Conservation (phyloP, 2,329 filamentous ascomycete species). For the Madurella mycetomatis region DNA sequence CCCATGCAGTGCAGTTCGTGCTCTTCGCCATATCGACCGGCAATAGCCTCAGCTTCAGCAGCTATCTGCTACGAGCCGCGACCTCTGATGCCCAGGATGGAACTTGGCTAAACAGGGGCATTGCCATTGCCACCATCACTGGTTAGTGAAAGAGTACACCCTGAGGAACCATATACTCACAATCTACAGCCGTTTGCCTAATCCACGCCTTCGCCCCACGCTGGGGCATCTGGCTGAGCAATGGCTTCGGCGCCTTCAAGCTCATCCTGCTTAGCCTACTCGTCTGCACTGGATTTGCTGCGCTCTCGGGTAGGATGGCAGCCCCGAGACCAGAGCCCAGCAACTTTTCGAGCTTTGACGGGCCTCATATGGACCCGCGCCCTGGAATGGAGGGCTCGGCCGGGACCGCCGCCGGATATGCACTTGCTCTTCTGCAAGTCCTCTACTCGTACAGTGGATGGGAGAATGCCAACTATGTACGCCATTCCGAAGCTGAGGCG, state of each 20-base stretch:
- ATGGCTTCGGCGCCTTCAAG: slow-evolving; percentile 35
- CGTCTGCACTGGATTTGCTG: slow-evolving; percentile 31
- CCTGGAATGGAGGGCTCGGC: background rate
- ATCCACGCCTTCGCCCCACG: slow-evolving; percentile 34
- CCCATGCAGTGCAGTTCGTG: slow-evolving; percentile 31
- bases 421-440: slow-evolving; percentile 33
- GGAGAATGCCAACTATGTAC: slow-evolving; percentile 38
- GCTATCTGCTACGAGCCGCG: slow-evolving; percentile 31
- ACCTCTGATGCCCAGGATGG: slow-evolving; percentile 24
- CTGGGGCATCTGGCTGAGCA: slow-evolving; percentile 34
- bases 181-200: slow-evolving; percentile 29
- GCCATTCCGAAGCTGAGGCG: background rate
- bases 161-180: background rate
- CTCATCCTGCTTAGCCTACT: slow-evolving; percentile 31
- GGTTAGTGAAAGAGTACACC: slow-evolving; percentile 5
- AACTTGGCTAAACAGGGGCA: slow-evolving; percentile 31
- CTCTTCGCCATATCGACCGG: slow-evolving; percentile 35
- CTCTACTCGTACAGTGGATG: slow-evolving; percentile 37
- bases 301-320: slow-evolving; percentile 26
- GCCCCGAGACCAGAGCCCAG: slow-evolving; percentile 14
- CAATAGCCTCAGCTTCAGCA: slow-evolving; percentile 33
- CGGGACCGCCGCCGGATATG: slow-evolving; percentile 27
- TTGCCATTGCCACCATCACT: slow-evolving; percentile 33
- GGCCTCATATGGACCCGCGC: slow-evolving; percentile 14
- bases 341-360: slow-evolving; percentile 28